phyloP scores from a whole-genome alignment of 1,284 basidiomycete genomes.

The Xanthoconium separans region DNA sequence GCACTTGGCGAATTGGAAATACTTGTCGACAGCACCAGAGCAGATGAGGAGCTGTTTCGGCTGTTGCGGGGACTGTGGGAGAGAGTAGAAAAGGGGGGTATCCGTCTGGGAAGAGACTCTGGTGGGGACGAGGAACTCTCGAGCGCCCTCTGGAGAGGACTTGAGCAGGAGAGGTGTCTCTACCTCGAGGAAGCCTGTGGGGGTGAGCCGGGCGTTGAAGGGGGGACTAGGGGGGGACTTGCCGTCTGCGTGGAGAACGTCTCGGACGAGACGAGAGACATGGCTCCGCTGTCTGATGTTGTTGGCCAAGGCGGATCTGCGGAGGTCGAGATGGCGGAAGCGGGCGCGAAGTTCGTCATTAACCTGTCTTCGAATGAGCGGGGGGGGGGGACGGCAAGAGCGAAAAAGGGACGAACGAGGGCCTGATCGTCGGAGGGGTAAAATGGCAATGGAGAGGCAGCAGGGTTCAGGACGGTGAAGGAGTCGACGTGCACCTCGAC shows the following conservation, averaged over 20 bases:
- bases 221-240: slow-evolving; percentile 18
- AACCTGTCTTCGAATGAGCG: slow-evolving; percentile 47
- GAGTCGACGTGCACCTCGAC: slow-evolving; percentile 78
- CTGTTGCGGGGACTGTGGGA: slow-evolving; percentile 95
- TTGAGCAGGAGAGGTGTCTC: slow-evolving; percentile 93
- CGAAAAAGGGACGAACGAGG: slow-evolving; percentile 51
- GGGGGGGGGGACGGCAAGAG: slow-evolving; percentile 14
- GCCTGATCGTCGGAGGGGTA: slow-evolving; percentile 73
- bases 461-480: slow-evolving; percentile 79
- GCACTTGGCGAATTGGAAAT: slow-evolving; percentile 92
- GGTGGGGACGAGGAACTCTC: slow-evolving; percentile 94
- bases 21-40: slow-evolving; percentile 86
- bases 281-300: slow-evolving; percentile 81
- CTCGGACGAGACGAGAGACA: slow-evolving; percentile 77
- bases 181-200: slow-evolving; percentile 81
- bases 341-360: slow-evolving; percentile 84
- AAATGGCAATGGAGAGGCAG: slow-evolving; percentile 71
- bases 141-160: slow-evolving; percentile 91
- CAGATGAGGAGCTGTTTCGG: slow-evolving; percentile 93
- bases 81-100: slow-evolving; percentile 78
- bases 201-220: slow-evolving; percentile 2
- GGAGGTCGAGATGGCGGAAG: slow-evolving; percentile 87
- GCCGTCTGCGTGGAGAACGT: slow-evolving; percentile 75
- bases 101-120: slow-evolving; percentile 38
- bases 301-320: slow-evolving; percentile 67